Conservation (phyloP, 2,329 filamentous ascomycete genomes). For the Diatrype stigma region DNA sequence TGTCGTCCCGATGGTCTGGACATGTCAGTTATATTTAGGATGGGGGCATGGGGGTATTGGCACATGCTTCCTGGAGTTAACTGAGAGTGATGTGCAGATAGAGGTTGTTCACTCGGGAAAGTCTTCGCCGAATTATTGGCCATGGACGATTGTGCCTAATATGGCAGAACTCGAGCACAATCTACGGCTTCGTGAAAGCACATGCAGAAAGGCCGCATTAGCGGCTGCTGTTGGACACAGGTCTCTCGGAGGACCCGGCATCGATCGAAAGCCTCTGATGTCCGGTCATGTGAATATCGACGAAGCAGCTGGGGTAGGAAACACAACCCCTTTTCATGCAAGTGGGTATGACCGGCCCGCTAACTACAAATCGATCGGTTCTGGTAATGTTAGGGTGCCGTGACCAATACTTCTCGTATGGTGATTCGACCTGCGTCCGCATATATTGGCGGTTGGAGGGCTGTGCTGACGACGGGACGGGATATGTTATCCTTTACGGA, state of each 20-base stretch:
- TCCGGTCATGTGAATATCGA: not conserved
- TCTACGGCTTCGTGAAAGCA: not conserved
- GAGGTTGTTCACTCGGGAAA: not conserved
- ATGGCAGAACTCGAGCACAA: not conserved
- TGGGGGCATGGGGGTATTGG: not conserved
- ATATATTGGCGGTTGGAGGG: not conserved
- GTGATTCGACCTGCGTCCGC: not conserved
- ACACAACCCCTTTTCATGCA: not conserved
- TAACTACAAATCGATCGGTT: not conserved
- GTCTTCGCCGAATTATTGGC: too few species aligned
- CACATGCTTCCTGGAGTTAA: not conserved
- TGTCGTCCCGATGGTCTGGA: not conserved
- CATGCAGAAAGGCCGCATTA: not conserved
- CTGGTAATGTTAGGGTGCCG: not conserved
- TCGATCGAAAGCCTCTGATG: not conserved
- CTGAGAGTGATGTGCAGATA: not conserved
- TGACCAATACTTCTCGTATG: not conserved
- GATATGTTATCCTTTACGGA: not conserved
- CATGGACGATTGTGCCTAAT: not conserved
- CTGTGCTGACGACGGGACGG: not conserved
- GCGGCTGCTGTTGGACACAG: not conserved
- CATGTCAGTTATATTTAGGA: not conserved
- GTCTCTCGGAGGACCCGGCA: not conserved
- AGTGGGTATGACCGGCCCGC: not conserved
- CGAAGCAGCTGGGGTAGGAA: not conserved